phyloP scores from a whole-genome alignment of 805 yeast genomes.

The Metschnikowia gelsemii region DNA sequence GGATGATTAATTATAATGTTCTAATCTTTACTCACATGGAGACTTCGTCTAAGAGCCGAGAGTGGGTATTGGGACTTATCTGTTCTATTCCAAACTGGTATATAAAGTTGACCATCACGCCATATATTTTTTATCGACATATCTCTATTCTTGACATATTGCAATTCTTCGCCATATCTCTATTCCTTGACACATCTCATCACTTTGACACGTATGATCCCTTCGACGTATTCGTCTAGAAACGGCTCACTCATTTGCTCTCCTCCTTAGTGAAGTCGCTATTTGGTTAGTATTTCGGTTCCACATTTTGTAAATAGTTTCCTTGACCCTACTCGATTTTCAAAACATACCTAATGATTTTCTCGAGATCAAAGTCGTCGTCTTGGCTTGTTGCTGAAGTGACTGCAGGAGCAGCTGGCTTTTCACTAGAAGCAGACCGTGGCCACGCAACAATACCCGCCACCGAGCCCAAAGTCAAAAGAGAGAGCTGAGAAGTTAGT shows the following conservation, averaged over 20 bases:
- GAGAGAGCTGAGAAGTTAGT: slow-evolving; percentile 36
- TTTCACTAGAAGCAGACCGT: slow-evolving; percentile 26
- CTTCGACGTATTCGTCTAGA: too few species aligned
- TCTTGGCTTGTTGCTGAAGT: slow-evolving; percentile 29
- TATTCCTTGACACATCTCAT: too few species aligned
- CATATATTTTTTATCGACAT: too few species aligned
- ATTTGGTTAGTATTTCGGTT: slow-evolving; percentile 4
- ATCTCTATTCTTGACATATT: too few species aligned
- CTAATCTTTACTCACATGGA: too few species aligned
- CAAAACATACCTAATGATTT: slow-evolving; percentile 41
- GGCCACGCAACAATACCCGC: slow-evolving; percentile 41
- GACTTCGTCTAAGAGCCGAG: too few species aligned
- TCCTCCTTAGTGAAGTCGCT: slow-evolving; percentile 46
- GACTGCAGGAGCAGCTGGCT: slow-evolving; percentile 23
- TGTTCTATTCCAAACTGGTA: too few species aligned
- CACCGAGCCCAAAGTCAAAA: slow-evolving; percentile 41
- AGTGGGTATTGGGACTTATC: too few species aligned
- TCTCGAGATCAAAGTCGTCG: slow-evolving; percentile 45
- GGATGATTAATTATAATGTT: too few species aligned
- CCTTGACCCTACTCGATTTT: background rate
- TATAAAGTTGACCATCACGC: too few species aligned
- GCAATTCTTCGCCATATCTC: too few species aligned
- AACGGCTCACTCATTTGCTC: slow-evolving; percentile 26
- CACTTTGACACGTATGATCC: too few species aligned
- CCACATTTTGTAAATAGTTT: background rate